A percentile compares a stretch with the other conserved stretches of the same genome.
These are phyloP conservation scores for Phlyctochytrium planicorne DNA, from an alignment of 192 early-diverging fungal species.

Conservation along the genomic window DNA sequence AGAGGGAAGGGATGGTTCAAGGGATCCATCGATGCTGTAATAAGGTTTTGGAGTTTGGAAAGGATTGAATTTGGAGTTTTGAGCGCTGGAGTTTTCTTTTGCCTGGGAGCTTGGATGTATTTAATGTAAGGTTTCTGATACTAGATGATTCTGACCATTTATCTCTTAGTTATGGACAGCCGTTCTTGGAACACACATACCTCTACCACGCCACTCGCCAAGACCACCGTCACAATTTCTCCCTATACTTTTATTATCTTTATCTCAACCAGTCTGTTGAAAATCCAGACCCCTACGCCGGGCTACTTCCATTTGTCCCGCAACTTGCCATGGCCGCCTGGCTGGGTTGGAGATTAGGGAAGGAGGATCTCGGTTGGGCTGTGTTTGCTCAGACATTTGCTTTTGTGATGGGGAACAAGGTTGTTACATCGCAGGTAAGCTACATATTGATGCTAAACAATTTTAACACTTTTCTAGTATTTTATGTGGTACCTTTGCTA, in stretches of 20 bases:
- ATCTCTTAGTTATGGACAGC: constrained; percentile 65
- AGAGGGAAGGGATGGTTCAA: constrained; percentile 13
- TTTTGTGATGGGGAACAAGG: constrained; percentile 97
- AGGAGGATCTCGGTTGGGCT: constrained; percentile 81
- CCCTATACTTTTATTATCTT: constrained; percentile 93
- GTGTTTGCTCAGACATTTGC: constrained; percentile 92
- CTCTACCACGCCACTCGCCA: constrained; percentile 92
- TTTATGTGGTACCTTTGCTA: constrained; percentile 99
- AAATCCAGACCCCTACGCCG: constrained; percentile 14
- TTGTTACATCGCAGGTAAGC: constrained; percentile 87
- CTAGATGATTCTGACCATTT: constrained; percentile 7
- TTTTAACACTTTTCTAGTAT: constrained; percentile 58
- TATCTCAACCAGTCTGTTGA: constrained; percentile 75
- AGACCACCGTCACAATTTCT: constrained; percentile 99
- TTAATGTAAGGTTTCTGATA: constrained; percentile 18
- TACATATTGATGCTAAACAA: background rate
- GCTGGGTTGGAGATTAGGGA: constrained; percentile 59
- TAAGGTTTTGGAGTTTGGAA: constrained; percentile 29
- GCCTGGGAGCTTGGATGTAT: constrained; percentile 35
- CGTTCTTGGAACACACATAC: constrained; percentile 89
- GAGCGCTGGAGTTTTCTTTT: constrained; percentile 38
- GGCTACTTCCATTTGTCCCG: constrained; percentile 78
- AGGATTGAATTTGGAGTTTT: constrained; percentile 43
- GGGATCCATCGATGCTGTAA: background rate
- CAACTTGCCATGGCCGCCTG: constrained; percentile 70